These are phyloP conservation scores for Elongisporangium anandrum DNA, from an alignment of 352 stramenopile genomes.

Conservation along the genomic window DNA sequence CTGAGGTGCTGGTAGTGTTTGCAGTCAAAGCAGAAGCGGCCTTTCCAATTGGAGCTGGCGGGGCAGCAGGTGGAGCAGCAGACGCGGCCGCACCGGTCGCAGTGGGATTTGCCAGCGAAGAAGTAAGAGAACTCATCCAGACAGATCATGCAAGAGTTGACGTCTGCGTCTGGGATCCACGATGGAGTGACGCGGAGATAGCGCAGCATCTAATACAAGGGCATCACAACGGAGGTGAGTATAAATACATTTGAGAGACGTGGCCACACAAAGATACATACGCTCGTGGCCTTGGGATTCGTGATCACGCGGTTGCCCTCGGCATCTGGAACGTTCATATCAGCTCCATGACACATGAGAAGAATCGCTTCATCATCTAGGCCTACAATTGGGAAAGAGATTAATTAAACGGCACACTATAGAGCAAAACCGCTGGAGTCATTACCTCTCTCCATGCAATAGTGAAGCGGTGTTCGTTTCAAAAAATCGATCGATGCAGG, in stretches of 20 bases:
- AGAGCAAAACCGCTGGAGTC: neutral
- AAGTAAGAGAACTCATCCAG: slow-evolving; percentile 64
- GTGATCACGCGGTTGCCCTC: slow-evolving; percentile 53
- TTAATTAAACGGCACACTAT: neutral
- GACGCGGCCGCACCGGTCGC: slow-evolving; percentile 66
- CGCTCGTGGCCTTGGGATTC: slow-evolving; percentile 50
- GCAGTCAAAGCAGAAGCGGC: slow-evolving; percentile 73
- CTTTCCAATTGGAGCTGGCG: slow-evolving; percentile 64
- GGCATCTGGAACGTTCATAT: slow-evolving; percentile 66
- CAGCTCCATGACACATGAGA: slow-evolving; percentile 58
- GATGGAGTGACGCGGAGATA: slow-evolving; percentile 51
- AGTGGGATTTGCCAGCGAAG: slow-evolving; percentile 71
- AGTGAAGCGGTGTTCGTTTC: slow-evolving; percentile 75
- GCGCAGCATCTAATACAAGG: slow-evolving; percentile 34
- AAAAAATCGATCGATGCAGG: slow-evolving; percentile 51
- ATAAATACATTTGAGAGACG: slow-evolving; percentile 2
- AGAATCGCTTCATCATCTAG: slow-evolving; percentile 54
- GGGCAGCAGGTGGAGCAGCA: slow-evolving; percentile 74
- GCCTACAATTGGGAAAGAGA: slow-evolving; percentile 21
- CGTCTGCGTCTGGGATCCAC: slow-evolving; percentile 56
- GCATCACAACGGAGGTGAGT: slow-evolving; percentile 5
- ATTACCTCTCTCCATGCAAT: slow-evolving; percentile 71
- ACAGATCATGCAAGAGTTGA: slow-evolving; percentile 70
- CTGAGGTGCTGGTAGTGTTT: slow-evolving; percentile 62
- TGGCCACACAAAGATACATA: slow-evolving; percentile 33